phyloP scores from a whole-genome alignment of 2,329 filamentous ascomycete species.

The Cladorrhinum sp. region DNA sequence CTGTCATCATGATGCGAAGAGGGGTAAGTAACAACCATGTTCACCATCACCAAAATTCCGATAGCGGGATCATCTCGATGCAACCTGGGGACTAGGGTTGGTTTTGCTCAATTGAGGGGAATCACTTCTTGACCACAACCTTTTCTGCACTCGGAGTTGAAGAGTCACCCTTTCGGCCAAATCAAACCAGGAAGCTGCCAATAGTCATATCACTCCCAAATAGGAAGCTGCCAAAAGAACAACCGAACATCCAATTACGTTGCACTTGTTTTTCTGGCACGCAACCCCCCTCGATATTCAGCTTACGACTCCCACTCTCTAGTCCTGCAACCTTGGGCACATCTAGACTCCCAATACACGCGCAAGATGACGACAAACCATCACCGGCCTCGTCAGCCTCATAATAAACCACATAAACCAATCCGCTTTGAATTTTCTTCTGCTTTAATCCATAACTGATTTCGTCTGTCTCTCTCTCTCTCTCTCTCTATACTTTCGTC shows the following conservation, averaged over 20 bases:
- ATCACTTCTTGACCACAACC: neutral
- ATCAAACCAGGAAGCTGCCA: neutral
- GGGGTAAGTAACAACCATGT: too few species aligned
- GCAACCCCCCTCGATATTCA: neutral
- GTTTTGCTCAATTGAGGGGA: neutral
- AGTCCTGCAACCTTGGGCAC: neutral
- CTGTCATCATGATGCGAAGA: neutral
- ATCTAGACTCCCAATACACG: neutral
- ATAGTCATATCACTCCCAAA: conserved; percentile 12
- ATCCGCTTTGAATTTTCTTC: neutral
- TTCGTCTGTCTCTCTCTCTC: neutral
- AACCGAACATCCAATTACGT: neutral
- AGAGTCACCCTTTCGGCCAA: neutral
- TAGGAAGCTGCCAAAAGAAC: conserved; percentile 20
- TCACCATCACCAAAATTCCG: neutral
- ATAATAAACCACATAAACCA: neutral
- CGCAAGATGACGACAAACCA: neutral
- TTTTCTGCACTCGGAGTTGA: neutral
- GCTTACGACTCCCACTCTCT: neutral
- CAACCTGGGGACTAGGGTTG: neutral
- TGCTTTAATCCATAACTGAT: neutral
- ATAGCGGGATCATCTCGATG: neutral
- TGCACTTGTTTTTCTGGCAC: neutral
- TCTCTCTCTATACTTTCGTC: neutral
- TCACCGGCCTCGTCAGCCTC: neutral